A percentile compares a stretch with the other conserved stretches of the same genome.
Conservation (phyloP, 495 filamentous ascomycete genomes). For the Viridothelium virens region DNA sequence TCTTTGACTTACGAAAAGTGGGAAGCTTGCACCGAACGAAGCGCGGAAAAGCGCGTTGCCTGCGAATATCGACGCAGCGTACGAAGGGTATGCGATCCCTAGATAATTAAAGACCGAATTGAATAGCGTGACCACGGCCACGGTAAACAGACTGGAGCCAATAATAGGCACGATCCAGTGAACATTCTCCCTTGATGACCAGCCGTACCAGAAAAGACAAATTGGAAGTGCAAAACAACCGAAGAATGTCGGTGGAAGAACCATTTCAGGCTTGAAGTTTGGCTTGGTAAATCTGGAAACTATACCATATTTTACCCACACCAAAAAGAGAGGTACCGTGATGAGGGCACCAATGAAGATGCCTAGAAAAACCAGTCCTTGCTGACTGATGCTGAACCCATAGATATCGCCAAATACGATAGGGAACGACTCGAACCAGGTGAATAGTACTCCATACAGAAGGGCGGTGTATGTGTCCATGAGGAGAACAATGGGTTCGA, state of each 20-base stretch:
- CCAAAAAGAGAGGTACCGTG: constrained; percentile 13
- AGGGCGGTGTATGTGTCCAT: constrained; percentile 33
- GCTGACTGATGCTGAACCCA: constrained; percentile 26
- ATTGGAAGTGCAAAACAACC: constrained; percentile 19
- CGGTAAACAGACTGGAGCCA: constrained; percentile 18
- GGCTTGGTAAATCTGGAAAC: background rate
- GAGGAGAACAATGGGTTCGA: constrained; percentile 32
- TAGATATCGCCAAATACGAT: constrained; percentile 32
- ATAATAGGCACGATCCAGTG: constrained; percentile 30
- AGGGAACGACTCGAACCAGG: constrained; percentile 34
- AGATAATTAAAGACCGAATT: constrained; percentile 68
- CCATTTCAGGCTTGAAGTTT: constrained; percentile 26
- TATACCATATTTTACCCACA: constrained; percentile 15
- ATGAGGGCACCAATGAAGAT: constrained; percentile 26
- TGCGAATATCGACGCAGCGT: constrained; percentile 42
- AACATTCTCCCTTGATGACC: constrained; percentile 24
- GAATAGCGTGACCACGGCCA: constrained; percentile 24
- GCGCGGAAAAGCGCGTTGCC: constrained; percentile 42
- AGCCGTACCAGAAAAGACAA: constrained; percentile 31
- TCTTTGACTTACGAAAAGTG: constrained; percentile 35
- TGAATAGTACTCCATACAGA: constrained; percentile 31
- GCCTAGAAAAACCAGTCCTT: constrained; percentile 31
- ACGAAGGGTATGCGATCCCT: constrained; percentile 44
- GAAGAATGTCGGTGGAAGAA: constrained; percentile 22
- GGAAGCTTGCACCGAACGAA: constrained; percentile 41